Base-by-base conservation (phyloP, 768 basidiomycete genomes). In the Collybiopsis confluens region DNA sequence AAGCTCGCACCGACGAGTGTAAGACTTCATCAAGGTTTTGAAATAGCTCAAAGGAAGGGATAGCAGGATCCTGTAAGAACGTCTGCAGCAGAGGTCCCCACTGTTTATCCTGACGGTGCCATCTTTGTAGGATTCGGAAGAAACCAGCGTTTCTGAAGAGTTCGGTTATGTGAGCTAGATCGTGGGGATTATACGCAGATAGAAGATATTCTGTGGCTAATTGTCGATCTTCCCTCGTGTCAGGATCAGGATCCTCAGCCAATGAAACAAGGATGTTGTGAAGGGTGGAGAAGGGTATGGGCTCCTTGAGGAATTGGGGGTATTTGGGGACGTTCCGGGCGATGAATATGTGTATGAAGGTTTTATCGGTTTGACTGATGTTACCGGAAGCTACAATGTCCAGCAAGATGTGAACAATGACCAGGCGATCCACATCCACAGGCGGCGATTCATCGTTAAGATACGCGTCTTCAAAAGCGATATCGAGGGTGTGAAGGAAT, bases 321-420 rank as follows among this genome's bases (percentile, higher is more conserved):
- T 98, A 99, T 70, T 98, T 98, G 0, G 97, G 92, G 10, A 97
- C 83, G 67, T 98, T 99, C 55, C 95, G 87, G 3, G 97, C 92
- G 54, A 98, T 80, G 69, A 99, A 99, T 56, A 99, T 98, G 64
- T 95, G 85, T 46, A 96, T 78, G 67, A 99, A 90, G 2, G 90
- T 93, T 54, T 73, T 70, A 64, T 91, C 92, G 37, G 77, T 68
- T 26, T 80, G 68, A 0, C 81, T 70, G 24, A 93, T 69, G 45
- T 76, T 74, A 21, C 70, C 71, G 4, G 41, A 43, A 7, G 82
- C 73, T 5, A 87, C 59, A 33, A 95, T 84, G 62, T 98, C 93
- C 54, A 94, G 77, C 33, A 98, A 73, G 52, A 92, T 86, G 61
- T 87, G 87, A 63, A 95, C 74, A 58, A 98, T 85, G 54, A 88